Conservation (phyloP, 2,329 filamentous ascomycete species). For the Diaporthe vexans region DNA sequence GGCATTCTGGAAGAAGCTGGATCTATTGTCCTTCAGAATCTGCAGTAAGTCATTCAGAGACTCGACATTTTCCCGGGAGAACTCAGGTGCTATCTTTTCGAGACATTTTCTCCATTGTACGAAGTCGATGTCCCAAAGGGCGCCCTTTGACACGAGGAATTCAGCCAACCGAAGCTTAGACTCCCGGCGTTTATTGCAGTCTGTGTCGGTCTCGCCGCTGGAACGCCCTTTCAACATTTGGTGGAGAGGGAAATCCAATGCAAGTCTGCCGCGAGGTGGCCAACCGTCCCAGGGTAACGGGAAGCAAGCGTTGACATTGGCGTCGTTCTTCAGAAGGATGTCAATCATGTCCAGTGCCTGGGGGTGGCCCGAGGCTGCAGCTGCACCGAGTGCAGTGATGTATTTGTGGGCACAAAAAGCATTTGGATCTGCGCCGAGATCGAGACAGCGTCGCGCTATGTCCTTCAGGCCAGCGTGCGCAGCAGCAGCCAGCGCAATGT, state of each 20-base stretch:
- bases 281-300: not conserved
- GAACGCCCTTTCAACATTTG: rapidly evolving
- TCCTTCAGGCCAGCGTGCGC: not conserved
- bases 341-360: not conserved
- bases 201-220: not conserved
- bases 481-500: not conserved
- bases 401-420: not conserved
- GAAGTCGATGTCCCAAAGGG: slow-evolving; percentile 1
- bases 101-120: not conserved
- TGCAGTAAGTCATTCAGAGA: not conserved
- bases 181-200: not conserved
- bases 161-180: not conserved
- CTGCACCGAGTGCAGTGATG: not conserved
- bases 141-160: not conserved
- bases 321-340: not conserved
- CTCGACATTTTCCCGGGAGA: rapidly evolving
- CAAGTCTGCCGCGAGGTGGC: not conserved
- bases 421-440: not conserved
- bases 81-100: not conserved
- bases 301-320: not conserved
- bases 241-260: not conserved
- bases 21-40: not conserved
- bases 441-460: not conserved
- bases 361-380: not conserved
- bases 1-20: no score